Base-by-base conservation (phyloP, 768 basidiomycete genomes). In the Chlorophyllum brunneum region DNA sequence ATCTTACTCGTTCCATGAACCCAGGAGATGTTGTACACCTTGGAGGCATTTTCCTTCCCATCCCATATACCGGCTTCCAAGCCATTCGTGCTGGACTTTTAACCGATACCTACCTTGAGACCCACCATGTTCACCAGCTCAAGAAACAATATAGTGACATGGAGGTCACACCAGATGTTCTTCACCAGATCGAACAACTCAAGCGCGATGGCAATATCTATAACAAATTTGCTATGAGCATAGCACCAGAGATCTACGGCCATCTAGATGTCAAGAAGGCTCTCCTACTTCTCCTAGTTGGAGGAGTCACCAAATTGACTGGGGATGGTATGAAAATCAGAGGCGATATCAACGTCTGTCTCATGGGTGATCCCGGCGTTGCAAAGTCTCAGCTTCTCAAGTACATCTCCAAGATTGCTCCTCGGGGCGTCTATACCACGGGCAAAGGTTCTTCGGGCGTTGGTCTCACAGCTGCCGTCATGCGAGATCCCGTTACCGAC, bases 341-440 rank as follows among this genome's bases (percentile, higher is more conserved):
- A 64, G 97, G 97, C 24, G 97, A 98, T 67, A 76, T 99, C 70
- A 99, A 99, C 61, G 75, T 99, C 15, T 99, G 97, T 69, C 70
- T 99, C 37, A 99, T 99, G 97, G 97, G 97, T 59, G 97, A 99
- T 68, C 97, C 97, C 47, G 97, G 97, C 83, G 95, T 98, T 46
- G 94, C 95, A 50, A 99, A 99, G 67, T 97, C 94, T 11, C 97
- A 99, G 64, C 66, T 97, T 24, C 78, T 97, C 51, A 99, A 99
- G 70, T 98, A 98, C 60, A 99, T 99, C 60, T 92, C 95, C 18
- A 99, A 99, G 67, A 88, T 99, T 58, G 97, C 97, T 2, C 97
- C 97, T 22, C 81, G 97, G 60, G 97, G 97, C 18, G 86, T 99
- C 20, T 98, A 99, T 65, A 99, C 97, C 9, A 99, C 97, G 4